Evolutionary conservation across 1,284 basidiomycete genomes (phyloP).

Genomic region (Cutaneotrichosporon cavernicola): DNA sequence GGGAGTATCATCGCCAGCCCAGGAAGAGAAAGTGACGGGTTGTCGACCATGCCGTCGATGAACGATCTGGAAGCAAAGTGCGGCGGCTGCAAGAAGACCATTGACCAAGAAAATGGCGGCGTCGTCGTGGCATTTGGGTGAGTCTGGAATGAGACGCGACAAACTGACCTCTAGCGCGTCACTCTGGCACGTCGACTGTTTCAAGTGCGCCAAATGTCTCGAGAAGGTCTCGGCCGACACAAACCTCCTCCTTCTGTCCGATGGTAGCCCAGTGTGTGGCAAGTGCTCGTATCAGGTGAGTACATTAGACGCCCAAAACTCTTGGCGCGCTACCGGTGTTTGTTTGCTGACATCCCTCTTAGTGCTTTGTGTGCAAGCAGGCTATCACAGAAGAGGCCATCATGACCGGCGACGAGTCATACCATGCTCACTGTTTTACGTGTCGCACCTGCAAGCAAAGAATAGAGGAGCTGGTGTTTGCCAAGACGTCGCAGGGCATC

Average conservation of each 20-base stretch:
- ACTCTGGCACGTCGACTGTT: constrained; percentile 55
- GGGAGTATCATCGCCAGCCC: not conserved
- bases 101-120: constrained; percentile 78
- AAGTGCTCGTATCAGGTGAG: constrained; percentile 82
- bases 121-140: constrained; percentile 89
- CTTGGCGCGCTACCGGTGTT: not conserved
- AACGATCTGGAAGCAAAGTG: constrained; percentile 56
- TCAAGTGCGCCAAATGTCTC: constrained; percentile 58
- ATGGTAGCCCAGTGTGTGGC: constrained; percentile 94
- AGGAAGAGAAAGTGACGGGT: constrained; percentile 9
- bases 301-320: constrained; percentile 14
- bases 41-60: constrained; percentile 18
- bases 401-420: constrained; percentile 98
- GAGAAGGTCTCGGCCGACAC: constrained; percentile 72
- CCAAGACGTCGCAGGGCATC: constrained; percentile 96
- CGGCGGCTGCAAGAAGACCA: constrained; percentile 78
- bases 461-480: constrained; percentile 97
- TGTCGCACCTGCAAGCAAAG: constrained; percentile 91
- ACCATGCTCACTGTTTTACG: constrained; percentile 97
- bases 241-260: constrained; percentile 89
- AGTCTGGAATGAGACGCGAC: constrained; percentile 34
- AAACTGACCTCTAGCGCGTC: constrained; percentile 38
- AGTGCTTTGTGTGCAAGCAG: constrained; percentile 84
- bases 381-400: constrained; percentile 96
- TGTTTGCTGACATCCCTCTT: constrained; percentile 9